These are phyloP conservation scores for Eutypella sp. DNA, from an alignment of 2,329 filamentous ascomycete genomes.

Conservation along the genomic window DNA sequence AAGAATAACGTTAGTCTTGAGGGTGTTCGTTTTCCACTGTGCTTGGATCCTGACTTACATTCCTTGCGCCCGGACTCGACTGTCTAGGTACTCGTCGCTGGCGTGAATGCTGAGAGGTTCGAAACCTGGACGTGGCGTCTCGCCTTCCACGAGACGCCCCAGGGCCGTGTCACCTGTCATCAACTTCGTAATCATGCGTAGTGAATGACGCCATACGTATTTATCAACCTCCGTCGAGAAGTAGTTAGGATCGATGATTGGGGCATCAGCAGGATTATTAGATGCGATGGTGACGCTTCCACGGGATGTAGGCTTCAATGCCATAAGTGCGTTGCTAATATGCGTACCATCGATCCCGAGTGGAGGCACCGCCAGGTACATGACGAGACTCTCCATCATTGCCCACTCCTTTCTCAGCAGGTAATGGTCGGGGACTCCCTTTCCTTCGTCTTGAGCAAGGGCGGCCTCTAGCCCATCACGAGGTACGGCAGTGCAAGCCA, in stretches of 20 bases:
- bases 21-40: no score
- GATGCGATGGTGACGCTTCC: constrained; percentile 14
- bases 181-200: constrained; percentile 7
- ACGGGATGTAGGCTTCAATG: constrained; percentile 16
- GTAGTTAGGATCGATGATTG: constrained; percentile 17
- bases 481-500: constrained; percentile 12
- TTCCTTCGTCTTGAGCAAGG: constrained; percentile 19
- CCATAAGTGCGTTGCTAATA: constrained; percentile 8
- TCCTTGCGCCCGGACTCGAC: constrained; percentile 7
- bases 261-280: constrained; percentile 7
- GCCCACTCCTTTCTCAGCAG: constrained; percentile 14
- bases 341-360: constrained; percentile 11
- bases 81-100: constrained; percentile 14
- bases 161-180: constrained; percentile 14
- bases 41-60: constrained; percentile 1
- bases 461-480: constrained; percentile 9
- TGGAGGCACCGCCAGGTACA: constrained; percentile 13
- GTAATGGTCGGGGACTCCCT: constrained; percentile 9
- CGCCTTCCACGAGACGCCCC: constrained; percentile 10
- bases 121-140: constrained; percentile 9
- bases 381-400: constrained; percentile 19
- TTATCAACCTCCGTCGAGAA: constrained; percentile 16
- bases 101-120: constrained; percentile 8
- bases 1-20: neutral
- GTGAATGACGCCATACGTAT: constrained; percentile 11